Evolutionary conservation across 768 basidiomycete species (phyloP).

Genomic region (Chalciporus piperatus): DNA sequence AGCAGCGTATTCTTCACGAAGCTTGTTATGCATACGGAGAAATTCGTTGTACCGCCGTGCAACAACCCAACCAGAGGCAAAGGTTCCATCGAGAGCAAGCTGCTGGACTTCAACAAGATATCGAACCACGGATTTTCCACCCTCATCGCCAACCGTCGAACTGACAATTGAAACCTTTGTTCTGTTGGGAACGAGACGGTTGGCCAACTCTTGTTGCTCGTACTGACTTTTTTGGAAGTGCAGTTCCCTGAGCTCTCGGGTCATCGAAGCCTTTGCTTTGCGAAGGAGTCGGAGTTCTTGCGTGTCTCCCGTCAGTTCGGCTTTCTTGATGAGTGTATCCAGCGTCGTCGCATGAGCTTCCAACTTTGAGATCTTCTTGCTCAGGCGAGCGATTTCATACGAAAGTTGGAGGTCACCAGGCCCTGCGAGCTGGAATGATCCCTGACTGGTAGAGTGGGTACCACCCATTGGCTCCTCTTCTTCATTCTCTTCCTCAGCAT

Average conservation of each 20-base stretch:
- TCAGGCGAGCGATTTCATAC: conserved; percentile 78
- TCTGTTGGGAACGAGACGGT: conserved; percentile 77
- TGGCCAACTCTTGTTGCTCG: conserved; percentile 91
- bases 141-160: conserved; percentile 78
- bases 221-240: conserved; percentile 91
- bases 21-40: conserved; percentile 78
- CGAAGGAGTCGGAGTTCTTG: conserved; percentile 81
- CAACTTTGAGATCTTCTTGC: conserved; percentile 70
- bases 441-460: conserved; percentile 36
- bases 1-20: conserved; percentile 69
- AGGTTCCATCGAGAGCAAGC: conserved; percentile 70
- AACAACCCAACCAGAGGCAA: conserved; percentile 88
- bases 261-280: conserved; percentile 79
- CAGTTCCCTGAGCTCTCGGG: conserved; percentile 77
- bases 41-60: conserved; percentile 96
- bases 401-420: conserved; percentile 90
- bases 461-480: conserved; percentile 32
- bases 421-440: conserved; percentile 71
- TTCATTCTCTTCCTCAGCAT: conserved; percentile 46
- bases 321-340: conserved; percentile 87
- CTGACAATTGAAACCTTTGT: conserved; percentile 85
- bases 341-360: conserved; percentile 82
- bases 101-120: conserved; percentile 94
- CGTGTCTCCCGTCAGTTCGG: conserved; percentile 88
- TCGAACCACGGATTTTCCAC: conserved; percentile 86